Base-by-base conservation (phyloP, 331 rosid species). In the Erythrophleum ivorense region DNA sequence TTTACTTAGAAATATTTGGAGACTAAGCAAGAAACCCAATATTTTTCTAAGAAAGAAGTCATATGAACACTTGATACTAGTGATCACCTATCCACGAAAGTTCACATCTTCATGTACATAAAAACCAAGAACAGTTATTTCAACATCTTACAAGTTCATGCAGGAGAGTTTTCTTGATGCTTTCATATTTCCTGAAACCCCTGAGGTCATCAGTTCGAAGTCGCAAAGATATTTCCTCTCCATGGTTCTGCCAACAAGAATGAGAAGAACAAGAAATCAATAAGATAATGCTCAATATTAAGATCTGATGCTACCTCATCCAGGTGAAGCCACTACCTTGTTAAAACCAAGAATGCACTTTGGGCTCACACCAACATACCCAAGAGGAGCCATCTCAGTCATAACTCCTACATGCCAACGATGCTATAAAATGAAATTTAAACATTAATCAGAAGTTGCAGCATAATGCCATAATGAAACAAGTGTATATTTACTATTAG, bases 341-440 rank as follows among this genome's bases (percentile, higher is more conserved):
- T 95, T 95, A 66, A 93, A 87, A 82, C 99, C 99, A 31, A 95
- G 98, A 80, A 93, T 12, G 83, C 99, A 95, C 88, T 93, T 91
- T 76, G 98, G 97, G 89, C 84, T 93, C 80, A 91, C 85, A 78
- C 99, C 99, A 86, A 95, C 98, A 82, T 92, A 93, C 65, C 99
- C 99, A 70, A 91, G 63, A 16, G 99, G 99, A 80, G 97, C 97
- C 98, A 95, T 90, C 93, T 95, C 99, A 45, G 97, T 93, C 98
- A 95, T 95, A 70, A 93, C 91, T 84, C 97, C 99, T 70, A 95
- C 97, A 80, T 84, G 93, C 99, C 98, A 95, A 21, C 72, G 91
- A 84, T 95, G 97, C 99, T 95, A 76, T 72, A 82, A 73, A 76
- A 83, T 49, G 77, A 76, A 82, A 90, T 43, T 55, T n/a, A 66